A percentile compares a stretch with the other conserved stretches of the same genome.
These are phyloP conservation scores for Phytopythium montanum DNA, from an alignment of 352 stramenopile genomes.

Conservation along the genomic window DNA sequence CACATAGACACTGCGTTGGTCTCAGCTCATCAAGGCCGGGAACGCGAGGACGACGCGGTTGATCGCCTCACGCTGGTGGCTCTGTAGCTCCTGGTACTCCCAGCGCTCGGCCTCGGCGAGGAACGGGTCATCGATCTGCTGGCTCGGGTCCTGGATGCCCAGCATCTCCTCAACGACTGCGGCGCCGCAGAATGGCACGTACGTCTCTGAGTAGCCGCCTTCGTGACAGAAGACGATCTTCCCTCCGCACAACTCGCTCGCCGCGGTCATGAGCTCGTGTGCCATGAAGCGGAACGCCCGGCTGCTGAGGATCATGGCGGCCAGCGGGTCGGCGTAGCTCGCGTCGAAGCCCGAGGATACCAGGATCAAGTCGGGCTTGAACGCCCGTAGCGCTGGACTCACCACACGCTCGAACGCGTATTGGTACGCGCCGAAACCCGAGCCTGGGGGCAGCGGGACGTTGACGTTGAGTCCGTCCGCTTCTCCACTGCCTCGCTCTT, in stretches of 20 bases:
- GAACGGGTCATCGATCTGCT: constrained; percentile 63
- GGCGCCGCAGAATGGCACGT: constrained; percentile 89
- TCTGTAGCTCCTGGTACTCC: constrained; percentile 77
- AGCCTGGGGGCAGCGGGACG: constrained; percentile 81
- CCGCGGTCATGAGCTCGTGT: constrained; percentile 38
- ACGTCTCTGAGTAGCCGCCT: constrained; percentile 84
- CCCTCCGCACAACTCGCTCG: constrained; percentile 38
- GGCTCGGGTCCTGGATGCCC: constrained; percentile 29
- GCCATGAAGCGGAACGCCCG: constrained; percentile 68
- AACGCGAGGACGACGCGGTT: constrained; percentile 23
- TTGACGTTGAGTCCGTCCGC: constrained; percentile 73
- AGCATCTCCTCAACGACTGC: constrained; percentile 75
- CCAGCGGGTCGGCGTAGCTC: constrained; percentile 79
- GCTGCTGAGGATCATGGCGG: constrained; percentile 82
- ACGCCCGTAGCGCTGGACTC: constrained; percentile 54
- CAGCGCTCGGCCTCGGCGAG: constrained; percentile 55
- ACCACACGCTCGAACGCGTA: constrained; percentile 68
- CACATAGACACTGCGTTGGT: background rate
- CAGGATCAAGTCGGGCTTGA: constrained; percentile 78
- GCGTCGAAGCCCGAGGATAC: constrained; percentile 78
- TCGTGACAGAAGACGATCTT: constrained; percentile 76
- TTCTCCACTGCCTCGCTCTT: constrained; percentile 35
- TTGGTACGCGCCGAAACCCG: constrained; percentile 65
- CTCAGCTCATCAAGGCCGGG: background rate
- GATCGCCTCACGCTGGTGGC: constrained; percentile 56